phyloP scores from a whole-genome alignment of 345 rosid genomes.

The Carallia brachiata region DNA sequence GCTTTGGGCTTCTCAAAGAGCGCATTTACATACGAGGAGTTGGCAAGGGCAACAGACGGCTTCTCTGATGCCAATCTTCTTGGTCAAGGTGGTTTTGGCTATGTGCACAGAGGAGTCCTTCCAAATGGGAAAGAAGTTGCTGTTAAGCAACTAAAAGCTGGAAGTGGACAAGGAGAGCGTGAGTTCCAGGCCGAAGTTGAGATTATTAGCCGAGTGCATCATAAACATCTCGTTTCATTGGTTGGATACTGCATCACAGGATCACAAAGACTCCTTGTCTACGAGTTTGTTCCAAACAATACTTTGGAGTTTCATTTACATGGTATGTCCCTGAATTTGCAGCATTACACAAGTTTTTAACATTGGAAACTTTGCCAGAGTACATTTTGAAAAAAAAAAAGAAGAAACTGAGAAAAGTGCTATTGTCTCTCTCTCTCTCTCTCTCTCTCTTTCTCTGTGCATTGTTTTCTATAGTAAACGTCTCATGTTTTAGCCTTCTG shows the following conservation, averaged over 20 bases:
- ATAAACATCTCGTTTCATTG: constrained; percentile 62
- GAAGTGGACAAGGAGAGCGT: constrained; percentile 63
- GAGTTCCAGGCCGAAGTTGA: constrained; percentile 73
- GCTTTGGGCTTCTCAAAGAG: constrained; percentile 63
- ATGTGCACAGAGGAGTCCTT: constrained; percentile 66
- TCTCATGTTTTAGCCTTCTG: too few relatives aligned
- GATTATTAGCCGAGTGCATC: constrained; percentile 70
- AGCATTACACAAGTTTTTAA: too few relatives aligned
- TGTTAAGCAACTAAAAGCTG: constrained; percentile 59
- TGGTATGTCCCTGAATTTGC: constrained; percentile 33
- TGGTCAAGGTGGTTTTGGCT: constrained; percentile 72
- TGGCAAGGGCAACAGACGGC: constrained; percentile 56
- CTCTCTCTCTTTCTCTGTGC: too few relatives aligned
- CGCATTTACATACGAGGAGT: constrained; percentile 48
- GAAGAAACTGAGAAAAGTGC: too few relatives aligned
- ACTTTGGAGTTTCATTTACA: constrained; percentile 65
- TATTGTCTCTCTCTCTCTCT: too few relatives aligned
- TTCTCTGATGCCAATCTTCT: constrained; percentile 64
- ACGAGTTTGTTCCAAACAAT: constrained; percentile 67
- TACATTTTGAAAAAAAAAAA: too few relatives aligned
- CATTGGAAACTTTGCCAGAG: too few relatives aligned
- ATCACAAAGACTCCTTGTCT: constrained; percentile 56
- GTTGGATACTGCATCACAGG: constrained; percentile 67
- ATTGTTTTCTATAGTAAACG: too few relatives aligned
- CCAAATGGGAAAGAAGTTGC: constrained; percentile 65